These are phyloP conservation scores for Kwoniella pini DNA, from an alignment of 768 basidiomycete species.

Conservation along the genomic window DNA sequence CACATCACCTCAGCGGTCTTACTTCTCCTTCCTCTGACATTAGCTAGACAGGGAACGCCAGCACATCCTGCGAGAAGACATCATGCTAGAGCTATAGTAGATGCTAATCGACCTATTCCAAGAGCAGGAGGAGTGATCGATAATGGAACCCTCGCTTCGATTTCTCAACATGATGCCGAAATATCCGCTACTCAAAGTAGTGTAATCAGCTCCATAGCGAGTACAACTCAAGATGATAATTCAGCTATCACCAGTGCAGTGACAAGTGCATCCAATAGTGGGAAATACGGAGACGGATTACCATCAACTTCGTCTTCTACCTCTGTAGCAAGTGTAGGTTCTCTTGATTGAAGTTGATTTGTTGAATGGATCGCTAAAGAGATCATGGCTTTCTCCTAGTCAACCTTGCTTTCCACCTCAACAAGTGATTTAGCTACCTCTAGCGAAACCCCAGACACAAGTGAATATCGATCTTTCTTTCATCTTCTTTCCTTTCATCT, in stretches of 20 bases:
- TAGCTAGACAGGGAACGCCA: constrained; percentile 16
- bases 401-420: neutral
- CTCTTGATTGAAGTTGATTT: neutral
- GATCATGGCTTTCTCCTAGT: neutral
- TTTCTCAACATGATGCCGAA: constrained; percentile 6
- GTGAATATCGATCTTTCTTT: constrained; percentile 3
- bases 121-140: constrained; percentile 16
- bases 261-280: constrained; percentile 10
- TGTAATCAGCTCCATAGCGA: neutral
- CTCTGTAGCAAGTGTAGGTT: constrained; percentile 6
- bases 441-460: neutral
- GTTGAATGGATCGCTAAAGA: neutral
- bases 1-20: constrained; percentile 20
- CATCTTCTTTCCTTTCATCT: neutral
- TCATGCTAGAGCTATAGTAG: constrained; percentile 21
- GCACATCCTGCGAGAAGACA: constrained; percentile 14
- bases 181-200: constrained; percentile 7
- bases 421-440: constrained; percentile 6
- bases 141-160: constrained; percentile 16
- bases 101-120: constrained; percentile 11
- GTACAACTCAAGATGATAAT: constrained; percentile 2
- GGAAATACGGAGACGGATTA: neutral
- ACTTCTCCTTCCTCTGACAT: constrained; percentile 24
- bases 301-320: constrained; percentile 1
- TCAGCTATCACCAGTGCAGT: constrained; percentile 10